Evolutionary conservation across 352 stramenopile species (phyloP), one percentile per base, ranked within the genome.

Genomic region (Pythium pyrilobum): DNA sequence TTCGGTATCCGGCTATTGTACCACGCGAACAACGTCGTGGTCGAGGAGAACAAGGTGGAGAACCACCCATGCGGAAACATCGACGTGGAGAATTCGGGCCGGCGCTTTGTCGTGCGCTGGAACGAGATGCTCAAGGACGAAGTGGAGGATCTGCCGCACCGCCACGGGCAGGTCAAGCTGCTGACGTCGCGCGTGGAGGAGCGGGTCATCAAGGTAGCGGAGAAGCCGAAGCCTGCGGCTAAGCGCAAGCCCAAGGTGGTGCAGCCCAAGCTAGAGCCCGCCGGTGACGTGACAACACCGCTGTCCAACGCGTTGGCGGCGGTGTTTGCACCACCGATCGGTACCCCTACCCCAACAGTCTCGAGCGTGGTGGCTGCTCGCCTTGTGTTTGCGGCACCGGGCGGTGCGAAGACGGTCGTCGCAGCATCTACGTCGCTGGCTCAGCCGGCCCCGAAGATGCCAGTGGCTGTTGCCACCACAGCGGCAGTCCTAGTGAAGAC

Each of bases 1-100:
- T 92, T 89, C 59, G 82, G 82, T 7, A 74, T 92, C 46, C 67
- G 82, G 0, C 38, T 92, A 23, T 52, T 92, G 10, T 86, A 89
- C 45, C 77, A 88, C 27, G 72, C 80, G 0, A 70, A 71, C 12
- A 81, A 85, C 28, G 69, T 89, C 11, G 75, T 90, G n/a, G 52
- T 92, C 20, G 77, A 92, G 57, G 71, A 89, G 27, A 92, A 92
- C 46, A 53, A 74, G 3, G 67, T 92, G 20, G 66, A 70, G 20
- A 65, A 69, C n/a, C 78, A 92, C 21, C 40, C 69, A 12, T 92
- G 82, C 31, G 80, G 80, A 1, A 87, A 84, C 28, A 67, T 92
- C 8, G 82, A 92, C 41, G 67, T 81, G 0, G 82, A 92, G 42
- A 84, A 85, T 38, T 89, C 79, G 0, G 77, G 78, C 1, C 75